Conservation (phyloP, 169 alveolate species). For the Plasmodium berghei region DNA sequence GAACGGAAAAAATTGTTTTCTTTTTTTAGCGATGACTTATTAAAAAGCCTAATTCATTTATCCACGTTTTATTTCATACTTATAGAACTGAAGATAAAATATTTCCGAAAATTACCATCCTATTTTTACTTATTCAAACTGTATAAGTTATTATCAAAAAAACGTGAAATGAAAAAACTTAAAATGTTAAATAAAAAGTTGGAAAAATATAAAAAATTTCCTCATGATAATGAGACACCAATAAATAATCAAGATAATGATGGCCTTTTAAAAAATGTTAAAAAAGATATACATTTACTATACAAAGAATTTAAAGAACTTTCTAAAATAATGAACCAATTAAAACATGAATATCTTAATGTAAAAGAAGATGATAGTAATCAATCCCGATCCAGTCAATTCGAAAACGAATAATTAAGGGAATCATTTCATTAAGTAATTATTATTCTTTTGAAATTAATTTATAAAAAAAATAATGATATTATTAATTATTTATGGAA, state of each 20-base stretch:
- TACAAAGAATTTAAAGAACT: slow-evolving; percentile 53
- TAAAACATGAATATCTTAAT: slow-evolving; percentile 42
- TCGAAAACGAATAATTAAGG: too few relatives aligned
- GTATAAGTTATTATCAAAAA: slow-evolving; percentile 52
- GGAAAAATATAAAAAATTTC: slow-evolving; percentile 16
- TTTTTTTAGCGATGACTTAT: slow-evolving; percentile 79
- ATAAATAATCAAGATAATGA: slow-evolving; percentile 23
- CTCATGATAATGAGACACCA: slow-evolving; percentile 17
- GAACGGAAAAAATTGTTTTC: slow-evolving; percentile 75
- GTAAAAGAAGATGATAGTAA: slow-evolving; percentile 33
- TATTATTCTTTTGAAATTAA: too few relatives aligned
- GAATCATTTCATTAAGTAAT: too few relatives aligned
- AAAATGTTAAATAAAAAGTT: slow-evolving; percentile 70
- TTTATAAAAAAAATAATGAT: too few relatives aligned
- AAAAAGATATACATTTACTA: slow-evolving; percentile 40
- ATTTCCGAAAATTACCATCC: slow-evolving; percentile 67
- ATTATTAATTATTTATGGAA: too few relatives aligned
- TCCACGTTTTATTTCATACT: slow-evolving; percentile 80
- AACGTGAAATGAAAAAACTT: slow-evolving; percentile 15
- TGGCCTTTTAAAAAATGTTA: slow-evolving; percentile 13
- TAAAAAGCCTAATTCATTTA: slow-evolving; percentile 68
- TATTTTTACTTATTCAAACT: slow-evolving; percentile 77
- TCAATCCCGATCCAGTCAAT: too few relatives aligned
- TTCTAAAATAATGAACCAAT: slow-evolving; percentile 40
- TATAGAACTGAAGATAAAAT: slow-evolving; percentile 77